phyloP scores from a whole-genome alignment of 73 alveolate species.

The Uronychia setigera region DNA sequence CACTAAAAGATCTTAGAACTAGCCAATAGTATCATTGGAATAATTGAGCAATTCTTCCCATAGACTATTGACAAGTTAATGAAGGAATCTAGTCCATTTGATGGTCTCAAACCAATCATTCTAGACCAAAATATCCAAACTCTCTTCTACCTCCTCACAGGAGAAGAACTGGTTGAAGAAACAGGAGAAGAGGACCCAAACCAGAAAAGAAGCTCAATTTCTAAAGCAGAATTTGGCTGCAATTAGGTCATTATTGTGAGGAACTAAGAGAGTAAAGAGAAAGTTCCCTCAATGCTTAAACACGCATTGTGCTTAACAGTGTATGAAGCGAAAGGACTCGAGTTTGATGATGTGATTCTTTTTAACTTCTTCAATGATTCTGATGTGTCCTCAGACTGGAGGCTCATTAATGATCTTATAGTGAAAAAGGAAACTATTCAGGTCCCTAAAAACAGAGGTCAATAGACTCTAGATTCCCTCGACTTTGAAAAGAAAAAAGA shows the following conservation, averaged over 20 bases:
- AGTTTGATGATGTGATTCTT: conserved; percentile 91
- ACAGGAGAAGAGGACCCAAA: conserved; percentile 15
- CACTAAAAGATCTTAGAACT: conserved; percentile 78
- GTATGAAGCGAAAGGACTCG: conserved; percentile 95
- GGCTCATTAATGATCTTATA: conserved; percentile 43
- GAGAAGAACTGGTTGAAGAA: not conserved
- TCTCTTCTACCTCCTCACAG: conserved; percentile 43
- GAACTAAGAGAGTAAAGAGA: conserved; percentile 73
- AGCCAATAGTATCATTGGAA: conserved; percentile 77
- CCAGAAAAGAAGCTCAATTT: conserved; percentile 10
- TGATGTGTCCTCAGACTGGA: conserved; percentile 55
- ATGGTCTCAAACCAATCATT: conserved; percentile 83
- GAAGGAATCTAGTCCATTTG: conserved; percentile 70
- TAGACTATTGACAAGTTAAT: conserved; percentile 77
- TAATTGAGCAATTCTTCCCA: conserved; percentile 84
- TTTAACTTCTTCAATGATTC: conserved; percentile 81
- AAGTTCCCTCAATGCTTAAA: conserved; percentile 67
- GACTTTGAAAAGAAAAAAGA: conserved; percentile 40
- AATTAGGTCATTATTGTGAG: conserved; percentile 83
- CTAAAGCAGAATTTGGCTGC: conserved; percentile 76
- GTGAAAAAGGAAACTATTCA: conserved; percentile 10
- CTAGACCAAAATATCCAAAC: conserved; percentile 33
- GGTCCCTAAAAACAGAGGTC: conserved; percentile 21
- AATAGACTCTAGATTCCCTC: conserved; percentile 39
- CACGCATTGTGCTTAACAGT: conserved; percentile 86